Conservation (phyloP, 1,284 basidiomycete species). For the Fistulinella cinereoalba region DNA sequence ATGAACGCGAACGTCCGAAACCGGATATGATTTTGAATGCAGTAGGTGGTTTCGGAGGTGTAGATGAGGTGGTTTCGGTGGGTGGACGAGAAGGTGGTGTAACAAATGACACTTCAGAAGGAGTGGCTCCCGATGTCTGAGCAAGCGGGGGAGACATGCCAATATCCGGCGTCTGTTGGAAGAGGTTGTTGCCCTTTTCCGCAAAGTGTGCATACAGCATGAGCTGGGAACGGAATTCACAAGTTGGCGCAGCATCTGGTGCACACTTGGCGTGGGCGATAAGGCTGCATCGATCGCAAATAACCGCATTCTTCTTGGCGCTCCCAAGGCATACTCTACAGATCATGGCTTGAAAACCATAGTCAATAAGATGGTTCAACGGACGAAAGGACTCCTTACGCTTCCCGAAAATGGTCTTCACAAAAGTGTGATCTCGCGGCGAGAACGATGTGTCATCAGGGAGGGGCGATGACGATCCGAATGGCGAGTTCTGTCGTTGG, state of each 20-base stretch:
- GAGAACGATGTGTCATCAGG: constrained; percentile 49
- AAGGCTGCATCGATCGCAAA: constrained; percentile 88
- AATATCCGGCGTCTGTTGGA: constrained; percentile 51
- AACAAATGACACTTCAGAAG: constrained; percentile 53
- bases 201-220: constrained; percentile 71
- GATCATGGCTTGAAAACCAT: constrained; percentile 61
- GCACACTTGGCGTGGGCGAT: constrained; percentile 85
- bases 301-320: constrained; percentile 84
- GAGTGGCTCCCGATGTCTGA: background rate
- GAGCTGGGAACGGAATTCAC: constrained; percentile 78
- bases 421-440: constrained; percentile 76
- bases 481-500: constrained; percentile 36
- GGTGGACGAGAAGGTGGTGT: constrained; percentile 50
- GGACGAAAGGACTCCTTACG: constrained; percentile 48
- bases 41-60: constrained; percentile 46
- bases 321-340: constrained; percentile 81
- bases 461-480: constrained; percentile 37
- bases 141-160: constrained; percentile 25
- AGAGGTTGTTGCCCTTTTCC: constrained; percentile 57
- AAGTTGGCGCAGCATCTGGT: constrained; percentile 70
- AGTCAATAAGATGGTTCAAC: constrained; percentile 10
- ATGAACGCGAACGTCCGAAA: constrained; percentile 62
- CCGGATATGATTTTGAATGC: constrained; percentile 61
- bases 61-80: constrained; percentile 42
- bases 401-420: constrained; percentile 91